phyloP scores from a whole-genome alignment of 345 rosid genomes.

The Acer yangbiense region DNA sequence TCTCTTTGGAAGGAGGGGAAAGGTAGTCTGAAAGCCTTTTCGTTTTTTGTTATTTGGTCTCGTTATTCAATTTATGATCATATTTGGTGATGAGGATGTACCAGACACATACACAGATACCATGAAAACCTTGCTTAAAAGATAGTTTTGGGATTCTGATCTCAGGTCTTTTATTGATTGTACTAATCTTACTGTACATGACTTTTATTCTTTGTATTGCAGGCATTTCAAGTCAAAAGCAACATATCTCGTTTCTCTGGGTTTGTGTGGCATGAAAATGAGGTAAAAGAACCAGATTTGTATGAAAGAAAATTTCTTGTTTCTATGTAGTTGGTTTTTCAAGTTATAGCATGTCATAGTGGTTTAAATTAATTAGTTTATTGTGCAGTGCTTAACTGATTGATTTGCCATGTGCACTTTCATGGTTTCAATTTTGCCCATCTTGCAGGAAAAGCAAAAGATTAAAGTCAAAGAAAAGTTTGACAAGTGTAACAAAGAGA shows the following conservation, averaged over 20 bases:
- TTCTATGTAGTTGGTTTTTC: neutral
- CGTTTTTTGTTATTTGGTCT: neutral
- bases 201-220: constrained; percentile 41
- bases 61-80: neutral
- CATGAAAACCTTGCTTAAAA: neutral
- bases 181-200: constrained; percentile 17
- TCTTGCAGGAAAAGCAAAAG: constrained; percentile 79
- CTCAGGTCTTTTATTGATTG: neutral
- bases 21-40: constrained; percentile 46
- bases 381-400: neutral
- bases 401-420: constrained; percentile 6
- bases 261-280: constrained; percentile 84
- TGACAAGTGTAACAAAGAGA: constrained; percentile 87
- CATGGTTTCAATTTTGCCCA: neutral
- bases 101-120: neutral
- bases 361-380: neutral
- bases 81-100: constrained; percentile 1
- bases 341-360: neutral
- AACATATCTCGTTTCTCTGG: constrained; percentile 90
- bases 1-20: constrained; percentile 84
- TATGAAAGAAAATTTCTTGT: neutral
- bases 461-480: constrained; percentile 73
- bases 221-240: constrained; percentile 85
- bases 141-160: constrained; percentile 8
- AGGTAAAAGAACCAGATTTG: constrained; percentile 45